phyloP scores from a whole-genome alignment of 2,329 filamentous ascomycete species.

The Apiospora aurea region DNA sequence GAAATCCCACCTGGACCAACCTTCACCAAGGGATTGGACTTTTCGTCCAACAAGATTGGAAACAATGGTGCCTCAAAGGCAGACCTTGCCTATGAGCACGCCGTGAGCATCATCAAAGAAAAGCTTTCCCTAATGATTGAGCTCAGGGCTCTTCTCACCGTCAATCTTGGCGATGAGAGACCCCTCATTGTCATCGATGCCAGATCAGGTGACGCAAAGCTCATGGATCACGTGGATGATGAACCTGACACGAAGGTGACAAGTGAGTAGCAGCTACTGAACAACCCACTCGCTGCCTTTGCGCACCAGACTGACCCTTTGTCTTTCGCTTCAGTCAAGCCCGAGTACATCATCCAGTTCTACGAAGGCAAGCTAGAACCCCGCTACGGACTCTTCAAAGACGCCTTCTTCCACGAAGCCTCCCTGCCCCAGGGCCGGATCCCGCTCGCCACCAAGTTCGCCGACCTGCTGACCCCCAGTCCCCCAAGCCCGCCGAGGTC shows the following conservation, averaged over 20 bases:
- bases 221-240: neutral
- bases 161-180: neutral
- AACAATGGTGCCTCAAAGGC: neutral
- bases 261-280: neutral
- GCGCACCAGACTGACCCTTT: neutral
- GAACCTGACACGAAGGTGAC: neutral
- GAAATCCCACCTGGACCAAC: neutral
- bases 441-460: slow-evolving; percentile 36
- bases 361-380: slow-evolving; percentile 35
- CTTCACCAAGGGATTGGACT: slow-evolving; percentile 2
- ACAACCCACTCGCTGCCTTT: neutral
- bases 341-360: slow-evolving; percentile 31
- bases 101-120: neutral
- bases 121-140: neutral
- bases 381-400: slow-evolving; percentile 37
- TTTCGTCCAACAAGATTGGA: neutral
- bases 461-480: slow-evolving; percentile 35
- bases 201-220: neutral
- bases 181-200: neutral
- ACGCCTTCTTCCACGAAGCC: slow-evolving; percentile 35
- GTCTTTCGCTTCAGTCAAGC: neutral
- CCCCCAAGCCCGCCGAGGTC: slow-evolving; percentile 32
- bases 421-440: slow-evolving; percentile 35
- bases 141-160: neutral
- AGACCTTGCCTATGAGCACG: neutral